Percentiles rank a stretch among this genome's conserved stretches.
phyloP scores from a whole-genome alignment of 1,284 basidiomycete species.

The Calocybe gambosa region DNA sequence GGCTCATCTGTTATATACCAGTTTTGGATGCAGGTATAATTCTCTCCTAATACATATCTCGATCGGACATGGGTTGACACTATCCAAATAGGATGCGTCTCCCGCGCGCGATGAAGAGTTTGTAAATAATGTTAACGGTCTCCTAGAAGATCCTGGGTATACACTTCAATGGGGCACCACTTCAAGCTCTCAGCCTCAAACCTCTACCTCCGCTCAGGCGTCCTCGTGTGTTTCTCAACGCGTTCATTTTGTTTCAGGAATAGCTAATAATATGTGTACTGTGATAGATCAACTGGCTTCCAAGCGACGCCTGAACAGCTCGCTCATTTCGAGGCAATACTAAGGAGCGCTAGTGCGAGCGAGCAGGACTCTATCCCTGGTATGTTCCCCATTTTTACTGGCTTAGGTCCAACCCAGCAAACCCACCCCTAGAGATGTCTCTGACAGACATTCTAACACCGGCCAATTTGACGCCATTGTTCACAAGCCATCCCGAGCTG shows the following conservation, averaged over 20 bases:
- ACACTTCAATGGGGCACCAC: conserved; percentile 50
- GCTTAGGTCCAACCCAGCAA: not conserved
- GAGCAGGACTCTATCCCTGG: conserved; percentile 8
- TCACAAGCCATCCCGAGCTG: conserved; percentile 60
- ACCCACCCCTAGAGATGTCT: conserved; percentile 43
- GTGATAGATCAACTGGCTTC: conserved; percentile 17
- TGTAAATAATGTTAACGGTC: conserved; percentile 58
- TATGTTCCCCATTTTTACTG: not conserved
- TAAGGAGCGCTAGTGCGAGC: conserved; percentile 25
- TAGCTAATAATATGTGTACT: not conserved
- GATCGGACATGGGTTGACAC: not conserved
- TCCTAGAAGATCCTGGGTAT: conserved; percentile 59
- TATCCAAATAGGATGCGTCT: conserved; percentile 51
- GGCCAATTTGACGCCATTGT: conserved; percentile 60
- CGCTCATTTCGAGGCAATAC: conserved; percentile 41
- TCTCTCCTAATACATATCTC: conserved; percentile 20
- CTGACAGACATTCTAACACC: conserved; percentile 72
- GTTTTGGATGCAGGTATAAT: conserved; percentile 75
- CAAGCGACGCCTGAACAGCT: conserved; percentile 41
- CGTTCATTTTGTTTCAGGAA: not conserved
- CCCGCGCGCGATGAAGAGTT: conserved; percentile 65
- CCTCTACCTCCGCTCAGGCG: conserved; percentile 37
- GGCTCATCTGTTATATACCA: conserved; percentile 20
- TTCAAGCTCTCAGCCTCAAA: conserved; percentile 26
- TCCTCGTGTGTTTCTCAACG: conserved; percentile 25